Evolutionary conservation across 805 yeast species (phyloP).

Genomic region (Metschnikowia santaceciliae): DNA sequence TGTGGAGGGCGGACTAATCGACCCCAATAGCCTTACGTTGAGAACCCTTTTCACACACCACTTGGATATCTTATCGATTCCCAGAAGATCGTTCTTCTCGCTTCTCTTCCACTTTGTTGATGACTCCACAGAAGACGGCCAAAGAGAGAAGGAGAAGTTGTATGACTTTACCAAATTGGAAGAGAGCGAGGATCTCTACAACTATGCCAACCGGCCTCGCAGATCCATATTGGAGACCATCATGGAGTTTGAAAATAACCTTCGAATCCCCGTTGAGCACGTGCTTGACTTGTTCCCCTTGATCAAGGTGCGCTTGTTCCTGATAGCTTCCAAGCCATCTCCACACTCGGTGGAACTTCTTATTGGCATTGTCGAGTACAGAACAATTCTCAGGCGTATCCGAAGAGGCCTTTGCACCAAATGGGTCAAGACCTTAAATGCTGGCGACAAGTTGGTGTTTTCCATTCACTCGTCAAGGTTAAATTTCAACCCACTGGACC

Average conservation of each 20-base stretch:
- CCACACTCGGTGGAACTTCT: slow-evolving; percentile 54
- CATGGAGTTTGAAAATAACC: slow-evolving; percentile 68
- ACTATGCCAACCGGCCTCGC: slow-evolving; percentile 91
- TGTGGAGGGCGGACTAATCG: slow-evolving; percentile 59
- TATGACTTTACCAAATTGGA: slow-evolving; percentile 68
- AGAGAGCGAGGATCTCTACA: slow-evolving; percentile 76
- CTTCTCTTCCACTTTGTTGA: slow-evolving; percentile 63
- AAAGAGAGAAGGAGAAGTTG: slow-evolving; percentile 71
- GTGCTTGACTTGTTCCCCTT: slow-evolving; percentile 74
- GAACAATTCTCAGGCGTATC: slow-evolving; percentile 69
- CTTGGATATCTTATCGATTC: slow-evolving; percentile 77
- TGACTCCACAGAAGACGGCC: slow-evolving; percentile 49
- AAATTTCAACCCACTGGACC: slow-evolving; percentile 21
- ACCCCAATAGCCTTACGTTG: slow-evolving; percentile 51
- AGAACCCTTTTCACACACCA: slow-evolving; percentile 73
- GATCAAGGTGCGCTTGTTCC: slow-evolving; percentile 77
- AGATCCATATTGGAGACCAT: slow-evolving; percentile 81
- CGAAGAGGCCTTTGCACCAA: slow-evolving; percentile 81
- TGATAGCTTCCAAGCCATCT: slow-evolving; percentile 67
- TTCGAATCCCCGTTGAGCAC: slow-evolving; percentile 72
- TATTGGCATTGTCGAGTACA: slow-evolving; percentile 82
- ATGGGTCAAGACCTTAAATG: slow-evolving; percentile 55
- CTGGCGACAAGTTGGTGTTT: slow-evolving; percentile 50
- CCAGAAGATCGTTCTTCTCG: slow-evolving; percentile 78
- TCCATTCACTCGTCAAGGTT: slow-evolving; percentile 47